Conservation (phyloP, 129 eudicot genomes). For the Mikania micrantha region DNA sequence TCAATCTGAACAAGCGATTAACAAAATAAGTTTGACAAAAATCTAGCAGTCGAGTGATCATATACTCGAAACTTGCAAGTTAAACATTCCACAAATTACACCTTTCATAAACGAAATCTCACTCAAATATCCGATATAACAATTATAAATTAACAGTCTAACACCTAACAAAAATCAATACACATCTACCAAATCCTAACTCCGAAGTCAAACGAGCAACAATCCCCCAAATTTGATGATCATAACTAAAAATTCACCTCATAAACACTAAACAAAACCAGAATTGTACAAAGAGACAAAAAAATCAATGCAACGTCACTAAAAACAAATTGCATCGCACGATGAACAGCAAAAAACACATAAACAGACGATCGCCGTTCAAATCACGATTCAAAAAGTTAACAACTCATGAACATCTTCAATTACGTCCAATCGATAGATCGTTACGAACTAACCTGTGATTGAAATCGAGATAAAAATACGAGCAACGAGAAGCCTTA, state of each 20-base stretch:
- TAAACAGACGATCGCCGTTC: not conserved
- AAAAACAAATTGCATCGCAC: not conserved
- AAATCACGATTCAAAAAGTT: not conserved
- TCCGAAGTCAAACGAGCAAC: not conserved
- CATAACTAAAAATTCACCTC: not conserved
- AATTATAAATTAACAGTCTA: not conserved
- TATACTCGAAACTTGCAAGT: not conserved
- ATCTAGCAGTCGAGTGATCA: not conserved
- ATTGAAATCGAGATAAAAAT: not conserved
- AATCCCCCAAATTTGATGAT: not conserved
- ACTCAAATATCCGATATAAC: not conserved
- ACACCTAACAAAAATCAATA: not conserved
- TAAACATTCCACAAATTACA: not conserved
- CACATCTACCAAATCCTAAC: not conserved
- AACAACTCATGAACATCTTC: not conserved
- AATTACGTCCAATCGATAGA: not conserved
- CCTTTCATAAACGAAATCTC: not conserved
- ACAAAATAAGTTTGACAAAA: not conserved
- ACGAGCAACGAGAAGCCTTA: constrained; percentile 23
- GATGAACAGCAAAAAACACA: not conserved
- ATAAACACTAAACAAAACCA: not conserved
- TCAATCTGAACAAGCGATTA: not conserved
- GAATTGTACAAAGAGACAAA: not conserved
- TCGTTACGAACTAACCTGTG: constrained; percentile 19
- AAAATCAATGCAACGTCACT: too few relatives aligned